A percentile compares a stretch with the other conserved stretches of the same genome.
These are phyloP conservation scores for Spergularia marina DNA, from an alignment of 148 eudicot genomes.

Conservation along the genomic window DNA sequence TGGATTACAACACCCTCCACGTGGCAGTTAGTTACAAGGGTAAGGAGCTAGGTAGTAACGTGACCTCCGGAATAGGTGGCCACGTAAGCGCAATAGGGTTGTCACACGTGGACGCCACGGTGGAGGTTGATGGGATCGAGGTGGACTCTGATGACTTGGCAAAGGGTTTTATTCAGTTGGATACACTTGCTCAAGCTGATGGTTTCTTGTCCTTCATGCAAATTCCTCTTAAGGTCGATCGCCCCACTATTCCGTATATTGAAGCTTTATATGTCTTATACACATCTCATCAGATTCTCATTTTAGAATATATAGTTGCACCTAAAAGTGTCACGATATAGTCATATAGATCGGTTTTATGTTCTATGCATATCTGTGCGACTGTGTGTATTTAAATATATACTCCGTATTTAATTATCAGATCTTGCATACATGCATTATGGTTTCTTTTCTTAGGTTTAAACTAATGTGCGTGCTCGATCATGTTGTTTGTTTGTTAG, in stretches of 20 bases:
- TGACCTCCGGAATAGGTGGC: constrained; percentile 49
- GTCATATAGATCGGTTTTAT: no score
- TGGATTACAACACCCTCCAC: constrained; percentile 33
- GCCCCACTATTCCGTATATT: no score
- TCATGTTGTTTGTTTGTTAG: constrained; percentile 26
- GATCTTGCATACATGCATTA: no score
- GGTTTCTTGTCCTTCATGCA: constrained; percentile 44
- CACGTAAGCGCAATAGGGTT: constrained; percentile 43
- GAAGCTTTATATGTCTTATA: no score
- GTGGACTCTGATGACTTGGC: constrained; percentile 50
- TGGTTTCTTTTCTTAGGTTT: neutral
- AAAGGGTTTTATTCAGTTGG: constrained; percentile 52
- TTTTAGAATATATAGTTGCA: no score
- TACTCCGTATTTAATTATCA: no score
- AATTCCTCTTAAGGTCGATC: constrained; percentile 46
- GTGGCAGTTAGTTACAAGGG: constrained; percentile 64
- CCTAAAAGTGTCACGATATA: no score
- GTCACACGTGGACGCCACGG: constrained; percentile 59
- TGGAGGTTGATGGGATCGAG: constrained; percentile 42
- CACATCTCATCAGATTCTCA: no score
- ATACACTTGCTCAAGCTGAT: constrained; percentile 46
- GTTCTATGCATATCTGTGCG: no score
- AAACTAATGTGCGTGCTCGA: neutral
- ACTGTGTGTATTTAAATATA: no score
- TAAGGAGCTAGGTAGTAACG: constrained; percentile 58